Evolutionary conservation across 2,329 filamentous ascomycete genomes (phyloP).

Genomic region (Scortechinia acanthostroma): DNA sequence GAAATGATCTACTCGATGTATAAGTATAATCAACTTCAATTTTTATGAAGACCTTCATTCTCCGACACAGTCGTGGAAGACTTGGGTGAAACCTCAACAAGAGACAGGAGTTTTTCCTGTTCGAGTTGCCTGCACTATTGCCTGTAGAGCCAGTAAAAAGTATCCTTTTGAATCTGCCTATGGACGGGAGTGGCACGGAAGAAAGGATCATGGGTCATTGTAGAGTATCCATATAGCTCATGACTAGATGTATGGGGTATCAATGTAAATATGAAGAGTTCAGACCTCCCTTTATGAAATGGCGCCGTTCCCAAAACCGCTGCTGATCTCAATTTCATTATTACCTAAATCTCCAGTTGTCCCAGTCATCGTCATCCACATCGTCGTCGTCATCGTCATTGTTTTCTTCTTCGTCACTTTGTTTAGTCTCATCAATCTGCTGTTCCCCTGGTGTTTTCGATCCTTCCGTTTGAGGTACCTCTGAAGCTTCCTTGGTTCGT

Average conservation of each 20-base stretch:
- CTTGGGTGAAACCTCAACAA: no score
- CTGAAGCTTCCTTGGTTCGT: constrained; percentile 11
- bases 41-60: no score
- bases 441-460: no score
- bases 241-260: neutral
- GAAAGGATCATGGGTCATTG: no score
- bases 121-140: no score
- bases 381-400: constrained; percentile 30
- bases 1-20: no score
- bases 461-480: constrained; percentile 4
- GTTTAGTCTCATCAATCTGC: constrained; percentile 14
- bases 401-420: constrained; percentile 22
- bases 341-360: constrained; percentile 41
- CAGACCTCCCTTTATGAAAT: neutral
- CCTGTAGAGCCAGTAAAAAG: no score
- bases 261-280: neutral
- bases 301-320: neutral
- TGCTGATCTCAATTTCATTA: neutral
- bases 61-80: no score
- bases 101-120: no score
- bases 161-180: no score
- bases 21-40: no score
- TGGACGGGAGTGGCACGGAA: no score
- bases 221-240: constrained; percentile 1
- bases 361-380: constrained; percentile 48